Evolutionary conservation across 73 alveolate genomes (phyloP), one percentile per base, ranked within the genome.

Genomic region (Paramecium pentaurelia): DNA sequence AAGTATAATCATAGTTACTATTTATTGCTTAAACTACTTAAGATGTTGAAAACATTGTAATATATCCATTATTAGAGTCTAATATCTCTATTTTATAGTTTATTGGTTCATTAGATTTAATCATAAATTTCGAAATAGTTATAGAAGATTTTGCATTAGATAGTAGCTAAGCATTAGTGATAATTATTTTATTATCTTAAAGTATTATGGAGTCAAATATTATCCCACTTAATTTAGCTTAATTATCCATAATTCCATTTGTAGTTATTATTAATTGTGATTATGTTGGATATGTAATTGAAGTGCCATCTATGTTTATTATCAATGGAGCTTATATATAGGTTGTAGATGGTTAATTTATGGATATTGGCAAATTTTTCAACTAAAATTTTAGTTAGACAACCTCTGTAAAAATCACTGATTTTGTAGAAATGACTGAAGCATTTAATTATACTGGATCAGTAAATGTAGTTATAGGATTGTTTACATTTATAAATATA

Each of bases 391-490:
- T n/a, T 1, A 80, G 91, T 42, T 34, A 12, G 8, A 80, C 28
- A 44, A 40, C 2, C 30, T 80, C 18, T 45, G 71, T 45, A 34
- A 80, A 80, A 11, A 80, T 25, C 2, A 20, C 14, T 45, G 71
- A 20, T 45, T 25, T 18, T 8, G 91, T 42, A 2, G 71, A 28
- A 18, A 80, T 80, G 2, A 44, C 75, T 20, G 91, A 45, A 47
- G 77, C 71, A 80, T 80, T 80, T 6, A 80, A 20, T 12, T 22
- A 34, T 12, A 80, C 73, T 22, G 75, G 58, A 44, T 80, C 91
- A 40, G 91, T 80, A 44, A n/a, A 80, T 0, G 47, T 80, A 27
- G 91, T 45, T 42, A 80, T 12, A 3, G 91, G 91, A 25, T 80
- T 80, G 28, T 80, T 40, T 34, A 80, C 27, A 80, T 80, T 80